Evolutionary conservation across 192 early-diverging fungal genomes (phyloP).

Genomic region (Anaeromyces robustus): DNA sequence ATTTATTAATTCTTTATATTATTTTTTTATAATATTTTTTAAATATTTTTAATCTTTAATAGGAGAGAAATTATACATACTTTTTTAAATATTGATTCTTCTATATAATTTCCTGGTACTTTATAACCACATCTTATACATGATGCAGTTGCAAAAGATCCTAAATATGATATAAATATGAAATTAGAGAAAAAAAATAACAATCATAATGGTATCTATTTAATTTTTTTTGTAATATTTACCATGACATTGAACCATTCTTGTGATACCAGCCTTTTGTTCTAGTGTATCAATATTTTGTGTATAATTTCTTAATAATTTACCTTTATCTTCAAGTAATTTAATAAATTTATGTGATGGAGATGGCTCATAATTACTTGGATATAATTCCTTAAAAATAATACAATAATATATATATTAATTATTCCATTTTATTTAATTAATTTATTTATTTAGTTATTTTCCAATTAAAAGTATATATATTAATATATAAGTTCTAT

Average conservation of each 20-base stretch:
- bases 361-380: neutral
- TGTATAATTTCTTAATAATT: constrained; percentile 85
- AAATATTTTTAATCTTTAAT: too few relatives aligned
- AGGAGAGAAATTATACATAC: neutral
- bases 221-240: neutral
- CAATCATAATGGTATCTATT: neutral
- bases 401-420: too few relatives aligned
- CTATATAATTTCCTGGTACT: constrained; percentile 61
- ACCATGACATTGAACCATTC: constrained; percentile 82
- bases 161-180: too few relatives aligned
- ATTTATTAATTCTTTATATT: too few relatives aligned
- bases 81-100: constrained; percentile 56
- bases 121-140: constrained; percentile 73
- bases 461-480: too few relatives aligned
- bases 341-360: constrained; percentile 17
- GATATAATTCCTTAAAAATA: neutral
- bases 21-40: too few relatives aligned
- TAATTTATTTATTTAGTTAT: too few relatives aligned
- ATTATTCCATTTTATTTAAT: too few relatives aligned
- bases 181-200: too few relatives aligned
- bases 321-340: constrained; percentile 65
- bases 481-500: too few relatives aligned
- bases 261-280: constrained; percentile 63
- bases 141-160: constrained; percentile 85
- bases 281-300: constrained; percentile 95